phyloP scores from a whole-genome alignment of 75 land plant genomes.

The Picea glauca region DNA sequence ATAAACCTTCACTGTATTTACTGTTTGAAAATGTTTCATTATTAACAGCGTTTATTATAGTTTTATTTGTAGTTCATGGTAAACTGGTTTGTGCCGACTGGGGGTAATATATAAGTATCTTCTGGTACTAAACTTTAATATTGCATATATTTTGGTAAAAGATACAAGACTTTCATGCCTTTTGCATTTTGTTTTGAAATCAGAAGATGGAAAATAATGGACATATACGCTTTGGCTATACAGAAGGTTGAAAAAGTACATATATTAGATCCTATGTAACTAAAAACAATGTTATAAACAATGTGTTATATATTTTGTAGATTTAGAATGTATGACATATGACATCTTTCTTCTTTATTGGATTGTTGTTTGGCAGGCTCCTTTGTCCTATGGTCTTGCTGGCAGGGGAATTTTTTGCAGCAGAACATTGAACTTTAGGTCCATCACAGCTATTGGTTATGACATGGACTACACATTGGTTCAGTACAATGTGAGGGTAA shows the following conservation, averaged over 20 bases:
- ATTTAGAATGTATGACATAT: not conserved
- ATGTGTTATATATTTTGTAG: not conserved
- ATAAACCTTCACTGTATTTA: not conserved
- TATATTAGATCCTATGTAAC: not conserved
- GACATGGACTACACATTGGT: conserved; percentile 98
- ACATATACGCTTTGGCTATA: not conserved
- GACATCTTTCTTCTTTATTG: not conserved
- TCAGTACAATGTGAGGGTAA: conserved; percentile 93
- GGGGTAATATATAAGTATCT: not conserved
- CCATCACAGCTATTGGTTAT: conserved; percentile 94
- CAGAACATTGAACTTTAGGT: conserved; percentile 86
- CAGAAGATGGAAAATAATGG: not conserved
- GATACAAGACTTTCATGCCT: not conserved
- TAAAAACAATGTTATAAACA: not conserved
- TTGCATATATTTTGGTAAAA: not conserved
- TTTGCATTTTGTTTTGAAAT: not conserved
- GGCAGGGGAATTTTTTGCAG: conserved; percentile 91
- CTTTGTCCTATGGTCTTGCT: conserved; percentile 56
- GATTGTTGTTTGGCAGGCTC: conserved; percentile 54
- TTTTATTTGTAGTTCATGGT: conserved; percentile 5
- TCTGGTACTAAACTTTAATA: conserved; percentile 4
- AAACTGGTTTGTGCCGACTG: conserved; percentile 1
- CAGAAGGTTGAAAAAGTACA: not conserved
- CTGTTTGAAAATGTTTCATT: not conserved
- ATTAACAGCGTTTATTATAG: not conserved